phyloP scores from a whole-genome alignment of 495 filamentous ascomycete species.

The Talaromyces liani region DNA sequence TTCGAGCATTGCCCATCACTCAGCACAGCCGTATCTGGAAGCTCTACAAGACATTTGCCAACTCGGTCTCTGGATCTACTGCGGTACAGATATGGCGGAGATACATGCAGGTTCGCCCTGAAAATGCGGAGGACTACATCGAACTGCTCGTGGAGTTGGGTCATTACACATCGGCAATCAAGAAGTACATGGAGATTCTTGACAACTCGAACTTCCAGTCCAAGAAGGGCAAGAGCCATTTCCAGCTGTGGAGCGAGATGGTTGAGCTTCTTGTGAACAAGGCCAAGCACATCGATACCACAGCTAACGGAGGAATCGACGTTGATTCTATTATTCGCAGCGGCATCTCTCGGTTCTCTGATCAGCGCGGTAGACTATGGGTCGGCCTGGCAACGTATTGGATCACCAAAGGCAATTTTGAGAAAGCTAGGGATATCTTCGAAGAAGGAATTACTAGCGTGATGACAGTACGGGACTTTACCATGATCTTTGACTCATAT shows the following conservation, averaged over 20 bases:
- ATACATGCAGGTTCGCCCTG: slow-evolving; percentile 97
- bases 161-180: slow-evolving; percentile 85
- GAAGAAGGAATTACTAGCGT: slow-evolving; percentile 97
- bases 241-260: slow-evolving; percentile 97
- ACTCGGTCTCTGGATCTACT: slow-evolving; percentile 84
- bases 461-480: slow-evolving; percentile 99
- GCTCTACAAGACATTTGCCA: slow-evolving; percentile 85
- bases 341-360: slow-evolving; percentile 85
- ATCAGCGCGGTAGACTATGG: slow-evolving; percentile 97
- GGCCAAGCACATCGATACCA: slow-evolving; percentile 77
- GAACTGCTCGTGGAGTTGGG: slow-evolving; percentile 75
- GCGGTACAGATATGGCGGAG: slow-evolving; percentile 90
- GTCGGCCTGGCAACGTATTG: slow-evolving; percentile 93
- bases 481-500: slow-evolving; percentile 92
- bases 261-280: slow-evolving; percentile 92
- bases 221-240: slow-evolving; percentile 88
- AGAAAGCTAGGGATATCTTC: slow-evolving; percentile 84
- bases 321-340: slow-evolving; percentile 92
- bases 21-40: slow-evolving; percentile 98
- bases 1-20: slow-evolving; percentile 90
- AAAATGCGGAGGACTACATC: slow-evolving; percentile 93
- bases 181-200: slow-evolving; percentile 87
- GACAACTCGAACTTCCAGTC: slow-evolving; percentile 89
- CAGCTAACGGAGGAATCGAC: slow-evolving; percentile 71
- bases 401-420: slow-evolving; percentile 88